Conservation (phyloP, 768 basidiomycete species). For the Hygrophoropsis aurantiaca region DNA sequence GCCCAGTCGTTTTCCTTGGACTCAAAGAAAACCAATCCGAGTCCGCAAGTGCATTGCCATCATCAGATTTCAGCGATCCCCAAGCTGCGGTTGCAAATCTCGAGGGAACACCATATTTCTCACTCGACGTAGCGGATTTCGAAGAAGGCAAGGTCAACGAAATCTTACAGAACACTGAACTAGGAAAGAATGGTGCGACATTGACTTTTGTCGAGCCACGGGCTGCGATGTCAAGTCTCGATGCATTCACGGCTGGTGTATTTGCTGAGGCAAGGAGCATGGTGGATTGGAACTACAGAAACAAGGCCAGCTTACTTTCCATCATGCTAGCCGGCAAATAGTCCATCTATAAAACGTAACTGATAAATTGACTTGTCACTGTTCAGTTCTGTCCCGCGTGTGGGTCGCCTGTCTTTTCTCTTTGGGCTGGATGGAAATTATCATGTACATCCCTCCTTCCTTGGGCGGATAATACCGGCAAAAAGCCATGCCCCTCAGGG, state of each 20-base stretch:
- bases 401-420: conserved; percentile 74
- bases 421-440: conserved; percentile 97
- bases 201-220: conserved; percentile 70
- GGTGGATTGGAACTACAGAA: conserved; percentile 92
- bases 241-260: conserved; percentile 66
- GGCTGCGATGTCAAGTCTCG: conserved; percentile 53
- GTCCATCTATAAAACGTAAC: neutral
- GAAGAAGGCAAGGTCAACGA: conserved; percentile 43
- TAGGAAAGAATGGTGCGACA: conserved; percentile 35
- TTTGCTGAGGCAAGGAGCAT: conserved; percentile 79
- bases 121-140: conserved; percentile 68
- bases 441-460: conserved; percentile 74
- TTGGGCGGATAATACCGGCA: conserved; percentile 64
- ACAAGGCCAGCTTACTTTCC: conserved; percentile 54
- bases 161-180: conserved; percentile 38
- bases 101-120: conserved; percentile 83
- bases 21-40: conserved; percentile 57
- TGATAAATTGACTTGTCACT: neutral
- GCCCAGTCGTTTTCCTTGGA: conserved; percentile 77
- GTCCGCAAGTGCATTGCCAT: conserved; percentile 54
- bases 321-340: neutral
- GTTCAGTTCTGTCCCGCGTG: conserved; percentile 88
- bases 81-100: conserved; percentile 56
- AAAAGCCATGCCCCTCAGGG: conserved; percentile 71
- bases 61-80: conserved; percentile 62